Percentiles rank a stretch among this genome's conserved stretches.
phyloP scores from a whole-genome alignment of 192 early-diverging fungal genomes.

The Mortierella alpina region DNA sequence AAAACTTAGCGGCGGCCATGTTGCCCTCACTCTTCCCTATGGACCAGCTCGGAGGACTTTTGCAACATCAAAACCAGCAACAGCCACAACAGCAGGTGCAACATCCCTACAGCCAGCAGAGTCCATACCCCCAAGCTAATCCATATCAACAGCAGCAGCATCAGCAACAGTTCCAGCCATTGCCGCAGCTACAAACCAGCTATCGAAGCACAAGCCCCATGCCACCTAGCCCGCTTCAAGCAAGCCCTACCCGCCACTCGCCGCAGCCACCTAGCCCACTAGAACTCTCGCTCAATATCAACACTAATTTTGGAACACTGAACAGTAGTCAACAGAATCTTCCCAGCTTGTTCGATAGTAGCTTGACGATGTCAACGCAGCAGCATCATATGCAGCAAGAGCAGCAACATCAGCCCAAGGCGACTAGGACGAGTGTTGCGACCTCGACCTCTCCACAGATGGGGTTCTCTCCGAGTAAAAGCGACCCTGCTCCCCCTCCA shows the following conservation, averaged over 20 bases:
- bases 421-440: conserved; percentile 18
- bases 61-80: conserved; percentile 2
- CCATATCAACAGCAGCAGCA: conserved; percentile 5
- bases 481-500: conserved; percentile 19
- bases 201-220: conserved; percentile 39
- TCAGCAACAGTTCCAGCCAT: background rate
- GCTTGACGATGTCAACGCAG: conserved; percentile 25
- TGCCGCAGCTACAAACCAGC: background rate
- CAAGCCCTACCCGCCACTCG: conserved; percentile 26
- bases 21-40: conserved; percentile 12
- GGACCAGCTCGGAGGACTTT: background rate
- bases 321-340: conserved; percentile 35
- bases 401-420: conserved; percentile 3
- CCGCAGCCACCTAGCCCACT: conserved; percentile 44
- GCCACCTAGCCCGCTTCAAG: conserved; percentile 23
- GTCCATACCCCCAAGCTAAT: background rate
- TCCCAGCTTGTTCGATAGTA: conserved; percentile 33
- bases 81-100: conserved; percentile 20
- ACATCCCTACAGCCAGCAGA: conserved; percentile 10
- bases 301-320: conserved; percentile 39
- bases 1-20: background rate
- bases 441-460: conserved; percentile 44
- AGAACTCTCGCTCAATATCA: conserved; percentile 37
- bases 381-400: conserved; percentile 20
- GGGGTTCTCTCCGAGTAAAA: conserved; percentile 8